phyloP scores from a whole-genome alignment of 257 asterid genomes.

The Solanum chmielewskii region DNA sequence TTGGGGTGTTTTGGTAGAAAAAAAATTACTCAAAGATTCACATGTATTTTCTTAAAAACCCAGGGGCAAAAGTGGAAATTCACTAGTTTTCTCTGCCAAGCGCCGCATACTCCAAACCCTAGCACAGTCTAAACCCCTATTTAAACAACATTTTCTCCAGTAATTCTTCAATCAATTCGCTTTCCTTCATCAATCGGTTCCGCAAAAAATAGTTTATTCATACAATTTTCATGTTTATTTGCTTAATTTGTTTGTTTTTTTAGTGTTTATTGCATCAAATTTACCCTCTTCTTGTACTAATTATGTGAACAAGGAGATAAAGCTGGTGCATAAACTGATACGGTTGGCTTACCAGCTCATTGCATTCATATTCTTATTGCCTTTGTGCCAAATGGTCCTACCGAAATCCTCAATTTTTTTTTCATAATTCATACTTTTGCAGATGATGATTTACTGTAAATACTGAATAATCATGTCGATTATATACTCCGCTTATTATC shows the following conservation, averaged over 20 bases:
- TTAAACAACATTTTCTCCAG: background rate
- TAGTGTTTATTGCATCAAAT: conserved; percentile 46
- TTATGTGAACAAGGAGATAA: conserved; percentile 46
- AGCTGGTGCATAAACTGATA: conserved; percentile 47
- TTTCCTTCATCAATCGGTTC: background rate
- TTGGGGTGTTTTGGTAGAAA: background rate
- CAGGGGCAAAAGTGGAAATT: background rate
- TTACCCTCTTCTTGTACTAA: conserved; percentile 53
- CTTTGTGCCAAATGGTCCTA: background rate
- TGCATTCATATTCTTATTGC: background rate
- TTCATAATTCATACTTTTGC: background rate
- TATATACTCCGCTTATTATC: conserved; percentile 70
- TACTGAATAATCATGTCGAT: conserved; percentile 29
- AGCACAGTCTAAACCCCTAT: background rate
- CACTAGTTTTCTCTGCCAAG: background rate
- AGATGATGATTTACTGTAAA: conserved; percentile 37
- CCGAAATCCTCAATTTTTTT: background rate
- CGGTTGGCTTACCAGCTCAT: conserved; percentile 69
- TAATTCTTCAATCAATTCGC: background rate
- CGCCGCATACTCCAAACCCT: background rate
- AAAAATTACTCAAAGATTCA: background rate
- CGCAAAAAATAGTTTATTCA: background rate
- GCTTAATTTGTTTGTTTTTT: too few species aligned
- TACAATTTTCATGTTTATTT: background rate
- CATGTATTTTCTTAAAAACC: background rate